A percentile compares a stretch with the other conserved stretches of the same genome.
Conservation (phyloP, 1,284 basidiomycete genomes). For the Inonotus obliquus region DNA sequence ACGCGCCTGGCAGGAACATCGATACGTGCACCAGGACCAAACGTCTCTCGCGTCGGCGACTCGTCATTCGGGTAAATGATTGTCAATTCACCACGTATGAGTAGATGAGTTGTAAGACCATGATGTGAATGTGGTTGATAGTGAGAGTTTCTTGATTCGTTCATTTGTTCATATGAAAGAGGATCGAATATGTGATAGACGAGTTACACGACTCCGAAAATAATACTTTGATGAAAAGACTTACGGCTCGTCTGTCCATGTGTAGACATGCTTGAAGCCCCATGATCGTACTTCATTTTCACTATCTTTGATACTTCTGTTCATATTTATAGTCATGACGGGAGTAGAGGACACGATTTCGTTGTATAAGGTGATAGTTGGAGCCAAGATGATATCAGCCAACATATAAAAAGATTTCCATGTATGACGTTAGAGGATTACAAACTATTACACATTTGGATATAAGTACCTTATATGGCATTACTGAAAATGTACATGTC, state of each 20-base stretch:
- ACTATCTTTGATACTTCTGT: not conserved
- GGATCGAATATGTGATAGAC: too few species aligned
- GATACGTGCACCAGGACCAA: conserved; percentile 29
- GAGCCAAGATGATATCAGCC: not conserved
- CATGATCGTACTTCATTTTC: conserved; percentile 26
- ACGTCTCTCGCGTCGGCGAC: conserved; percentile 25
- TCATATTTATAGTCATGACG: not conserved
- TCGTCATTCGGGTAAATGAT: conserved; percentile 28
- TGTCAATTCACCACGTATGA: conserved; percentile 29
- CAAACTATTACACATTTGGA: too few species aligned
- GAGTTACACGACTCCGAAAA: too few species aligned
- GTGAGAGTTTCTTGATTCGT: conserved; percentile 25
- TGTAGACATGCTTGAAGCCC: conserved; percentile 31
- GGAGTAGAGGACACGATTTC: not conserved
- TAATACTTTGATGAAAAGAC: conserved; percentile 19
- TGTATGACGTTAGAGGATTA: too few species aligned
- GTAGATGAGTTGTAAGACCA: conserved; percentile 31
- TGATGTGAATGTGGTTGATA: conserved; percentile 29
- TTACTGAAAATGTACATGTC: too few species aligned
- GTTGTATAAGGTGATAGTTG: too few species aligned
- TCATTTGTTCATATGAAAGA: too few species aligned
- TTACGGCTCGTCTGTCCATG: conserved; percentile 31
- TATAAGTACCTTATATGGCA: too few species aligned
- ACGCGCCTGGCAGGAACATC: conserved; percentile 29
- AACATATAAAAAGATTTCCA: too few species aligned